These are phyloP conservation scores for Tolypocladium paradoxum DNA, from an alignment of 2,329 filamentous ascomycete species.

Conservation along the genomic window DNA sequence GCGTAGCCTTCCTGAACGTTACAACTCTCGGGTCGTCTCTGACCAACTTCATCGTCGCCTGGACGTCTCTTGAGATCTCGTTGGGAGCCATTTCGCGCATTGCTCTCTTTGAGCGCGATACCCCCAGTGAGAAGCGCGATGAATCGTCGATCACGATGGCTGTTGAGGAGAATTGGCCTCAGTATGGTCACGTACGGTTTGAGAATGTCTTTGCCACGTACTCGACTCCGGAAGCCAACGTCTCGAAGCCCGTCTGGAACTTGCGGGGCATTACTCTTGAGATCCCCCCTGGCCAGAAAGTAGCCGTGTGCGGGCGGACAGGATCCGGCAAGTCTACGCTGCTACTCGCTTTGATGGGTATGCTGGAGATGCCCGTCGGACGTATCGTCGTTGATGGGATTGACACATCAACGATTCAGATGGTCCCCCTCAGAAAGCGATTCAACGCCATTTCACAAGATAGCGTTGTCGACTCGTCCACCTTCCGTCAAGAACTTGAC, in stretches of 20 bases:
- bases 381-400: not conserved
- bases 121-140: not conserved
- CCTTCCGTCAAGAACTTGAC: not conserved
- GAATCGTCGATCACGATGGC: too few species aligned
- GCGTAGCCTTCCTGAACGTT: constrained; percentile 13
- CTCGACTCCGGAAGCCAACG: not conserved
- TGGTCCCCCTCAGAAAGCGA: not conserved
- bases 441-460: not conserved
- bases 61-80: constrained; percentile 16
- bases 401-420: not conserved
- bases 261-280: not conserved
- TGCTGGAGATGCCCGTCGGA: not conserved
- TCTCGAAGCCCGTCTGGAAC: not conserved
- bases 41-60: constrained; percentile 11
- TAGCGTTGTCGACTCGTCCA: not conserved
- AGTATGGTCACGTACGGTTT: not conserved
- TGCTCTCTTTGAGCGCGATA: not conserved
- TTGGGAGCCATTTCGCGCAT: constrained; percentile 15
- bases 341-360: not conserved
- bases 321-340: not conserved
- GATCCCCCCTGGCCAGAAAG: not conserved
- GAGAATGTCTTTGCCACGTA: not conserved
- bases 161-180: not conserved
- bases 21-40: constrained; percentile 9
- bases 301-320: not conserved